A percentile compares a stretch with the other conserved stretches of the same genome.
Conservation (phyloP, 139 green algal species). For the Volvox africanus region DNA sequence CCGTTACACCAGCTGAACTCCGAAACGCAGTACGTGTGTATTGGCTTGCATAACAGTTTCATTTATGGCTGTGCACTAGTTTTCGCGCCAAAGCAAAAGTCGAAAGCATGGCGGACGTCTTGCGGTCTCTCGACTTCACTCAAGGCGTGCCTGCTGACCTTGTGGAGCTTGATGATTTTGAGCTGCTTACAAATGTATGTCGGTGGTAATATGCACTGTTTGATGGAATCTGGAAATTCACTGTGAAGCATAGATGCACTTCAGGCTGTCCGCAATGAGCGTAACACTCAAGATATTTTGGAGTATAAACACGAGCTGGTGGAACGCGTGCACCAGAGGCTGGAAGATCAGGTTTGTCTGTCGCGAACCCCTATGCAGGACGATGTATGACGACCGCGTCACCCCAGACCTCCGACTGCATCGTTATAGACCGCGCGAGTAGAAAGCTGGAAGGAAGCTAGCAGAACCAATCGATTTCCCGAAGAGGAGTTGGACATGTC, state of each 20-base stretch:
- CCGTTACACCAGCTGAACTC: no score
- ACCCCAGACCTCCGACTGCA: background rate
- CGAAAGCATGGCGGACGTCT: slow-evolving; percentile 29
- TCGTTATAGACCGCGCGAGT: background rate
- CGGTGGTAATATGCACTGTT: background rate
- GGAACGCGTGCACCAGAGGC: slow-evolving; percentile 29
- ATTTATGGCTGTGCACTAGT: no score
- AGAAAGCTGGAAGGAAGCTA: slow-evolving; percentile 22
- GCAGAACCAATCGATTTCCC: background rate
- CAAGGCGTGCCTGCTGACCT: slow-evolving; percentile 30
- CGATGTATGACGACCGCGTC: background rate
- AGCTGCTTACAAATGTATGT: slow-evolving; percentile 22
- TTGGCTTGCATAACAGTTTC: no score
- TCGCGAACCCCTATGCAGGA: background rate
- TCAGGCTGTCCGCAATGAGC: slow-evolving; percentile 40
- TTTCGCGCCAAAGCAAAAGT: background rate
- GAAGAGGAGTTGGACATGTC: slow-evolving; percentile 31
- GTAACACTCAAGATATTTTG: slow-evolving; percentile 37
- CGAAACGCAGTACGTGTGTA: no score
- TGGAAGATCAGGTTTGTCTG: slow-evolving; percentile 28
- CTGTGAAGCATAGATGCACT: background rate
- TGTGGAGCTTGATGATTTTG: slow-evolving; percentile 33
- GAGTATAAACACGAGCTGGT: slow-evolving; percentile 38
- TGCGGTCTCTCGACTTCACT: slow-evolving; percentile 17
- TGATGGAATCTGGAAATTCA: background rate